Evolutionary conservation across 148 eudicot species (phyloP).

Genomic region (Spergularia marina): DNA sequence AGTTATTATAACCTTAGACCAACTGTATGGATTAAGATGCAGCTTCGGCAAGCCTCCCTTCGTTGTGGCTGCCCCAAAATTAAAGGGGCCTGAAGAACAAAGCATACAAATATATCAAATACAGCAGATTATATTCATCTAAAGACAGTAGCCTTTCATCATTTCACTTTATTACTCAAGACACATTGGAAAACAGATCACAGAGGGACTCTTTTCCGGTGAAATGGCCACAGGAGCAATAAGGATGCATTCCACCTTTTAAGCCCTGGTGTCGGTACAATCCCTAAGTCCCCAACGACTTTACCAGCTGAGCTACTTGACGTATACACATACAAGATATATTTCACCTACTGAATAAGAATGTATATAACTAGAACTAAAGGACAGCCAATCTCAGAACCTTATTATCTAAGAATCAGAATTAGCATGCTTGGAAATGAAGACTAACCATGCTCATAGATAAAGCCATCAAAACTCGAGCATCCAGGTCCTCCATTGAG

Average conservation of each 20-base stretch:
- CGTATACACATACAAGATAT: too few relatives aligned
- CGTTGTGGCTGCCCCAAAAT: constrained; percentile 62
- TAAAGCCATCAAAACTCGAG: constrained; percentile 53
- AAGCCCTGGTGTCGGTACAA: too few relatives aligned
- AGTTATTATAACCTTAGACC: constrained; percentile 68
- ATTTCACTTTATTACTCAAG: not conserved
- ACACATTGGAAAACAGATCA: too few relatives aligned
- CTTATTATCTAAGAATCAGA: too few relatives aligned
- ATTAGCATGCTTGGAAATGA: not conserved
- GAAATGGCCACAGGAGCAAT: too few relatives aligned
- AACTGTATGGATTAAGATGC: constrained; percentile 84
- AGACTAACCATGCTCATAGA: constrained; percentile 72
- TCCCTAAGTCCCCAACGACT: not conserved
- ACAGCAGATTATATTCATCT: not conserved
- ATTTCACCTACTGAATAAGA: too few relatives aligned
- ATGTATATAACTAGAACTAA: not conserved
- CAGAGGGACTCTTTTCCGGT: too few relatives aligned
- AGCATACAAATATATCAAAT: not conserved
- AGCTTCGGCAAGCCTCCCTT: constrained; percentile 58
- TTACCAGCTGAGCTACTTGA: too few relatives aligned
- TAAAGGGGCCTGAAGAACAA: constrained; percentile 70
- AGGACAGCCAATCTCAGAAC: not conserved
- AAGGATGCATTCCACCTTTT: too few relatives aligned
- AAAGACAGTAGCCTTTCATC: not conserved
- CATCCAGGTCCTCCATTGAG: constrained; percentile 61